Evolutionary conservation across 1,139 yeast genomes (phyloP), one percentile per base, ranked within the genome.

Genomic region (Protomyces inouyei): DNA sequence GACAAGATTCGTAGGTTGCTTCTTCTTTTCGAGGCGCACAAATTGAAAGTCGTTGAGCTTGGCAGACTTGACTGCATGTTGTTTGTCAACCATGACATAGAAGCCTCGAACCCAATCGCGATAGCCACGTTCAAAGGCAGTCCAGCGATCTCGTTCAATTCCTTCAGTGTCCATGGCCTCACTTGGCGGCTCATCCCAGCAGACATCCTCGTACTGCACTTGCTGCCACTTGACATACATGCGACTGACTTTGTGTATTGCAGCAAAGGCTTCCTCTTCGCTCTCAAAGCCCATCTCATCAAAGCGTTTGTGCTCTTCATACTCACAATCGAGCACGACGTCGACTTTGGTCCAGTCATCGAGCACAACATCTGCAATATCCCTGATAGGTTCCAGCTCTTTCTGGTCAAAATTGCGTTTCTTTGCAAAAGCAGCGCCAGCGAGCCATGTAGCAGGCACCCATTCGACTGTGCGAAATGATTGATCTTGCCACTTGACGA

Each of bases 361-460:
- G 10, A 69, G 64, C 10, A 69, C 55, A 5, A 54, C 66, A 8
- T 60, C 63, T 2, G 23, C 10, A 16, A 48, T 54, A 6, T 52
- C 60, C 21, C 36, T 35, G 2, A 64, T 59, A 0, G 70, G 57
- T n/a, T 21, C 56, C 14, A 55, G 38, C 48, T 65, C 61, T 46
- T 61, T 65, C 32, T 56, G 63, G 43, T 68, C 68, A 57, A 68
- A 69, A 25, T 67, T 57, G 21, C 60, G 40, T 57, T 59, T 60
- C 43, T 64, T 46, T 2, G 55, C 38, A 25, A 38, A 28, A 5
- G 65, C 66, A 12, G 60, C 18, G 4, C 67, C 65, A 14, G 67
- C 53, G 8, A 69, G 32, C 71, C 71, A 69, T 6, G 66, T 57
- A 2, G 70, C 71, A 25, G 64, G 65, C 9, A 68, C 65, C 71